A percentile compares a stretch with the other conserved stretches of the same genome.
Conservation (phyloP, 352 stramenopile genomes). For the Chrysophaeum taylorii region DNA sequence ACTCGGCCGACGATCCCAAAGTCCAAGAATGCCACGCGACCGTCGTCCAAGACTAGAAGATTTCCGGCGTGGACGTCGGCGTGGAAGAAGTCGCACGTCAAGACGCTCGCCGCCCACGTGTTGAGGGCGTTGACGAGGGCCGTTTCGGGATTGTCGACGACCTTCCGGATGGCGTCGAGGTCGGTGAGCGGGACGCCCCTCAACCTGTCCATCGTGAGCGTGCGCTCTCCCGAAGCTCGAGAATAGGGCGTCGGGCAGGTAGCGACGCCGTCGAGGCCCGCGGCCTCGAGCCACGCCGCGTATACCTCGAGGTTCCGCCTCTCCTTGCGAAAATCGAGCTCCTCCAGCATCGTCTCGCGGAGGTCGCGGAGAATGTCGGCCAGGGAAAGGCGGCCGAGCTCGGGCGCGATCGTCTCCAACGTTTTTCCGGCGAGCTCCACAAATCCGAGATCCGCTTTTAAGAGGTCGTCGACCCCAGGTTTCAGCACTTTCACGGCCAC, state of each 20-base stretch:
- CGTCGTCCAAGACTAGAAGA: constrained; percentile 29
- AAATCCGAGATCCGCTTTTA: constrained; percentile 37
- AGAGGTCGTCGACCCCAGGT: constrained; percentile 33
- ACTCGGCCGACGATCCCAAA: constrained; percentile 40
- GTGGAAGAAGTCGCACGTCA: constrained; percentile 35
- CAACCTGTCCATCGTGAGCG: constrained; percentile 24
- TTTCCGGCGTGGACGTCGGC: constrained; percentile 29
- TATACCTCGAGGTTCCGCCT: constrained; percentile 32
- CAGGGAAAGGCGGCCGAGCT: not conserved
- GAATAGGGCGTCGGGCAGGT: constrained; percentile 20
- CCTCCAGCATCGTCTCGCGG: constrained; percentile 33
- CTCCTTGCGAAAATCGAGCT: constrained; percentile 38
- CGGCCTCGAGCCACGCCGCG: constrained; percentile 23
- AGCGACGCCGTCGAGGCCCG: constrained; percentile 20
- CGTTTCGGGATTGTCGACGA: constrained; percentile 29
- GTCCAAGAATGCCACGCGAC: constrained; percentile 39
- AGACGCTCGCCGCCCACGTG: constrained; percentile 36
- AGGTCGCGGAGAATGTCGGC: not conserved
- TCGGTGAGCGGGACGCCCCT: constrained; percentile 16
- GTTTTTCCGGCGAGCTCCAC: constrained; percentile 15
- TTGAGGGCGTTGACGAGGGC: constrained; percentile 36
- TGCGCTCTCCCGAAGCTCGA: not conserved
- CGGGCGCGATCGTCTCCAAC: not conserved
- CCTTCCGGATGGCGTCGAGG: constrained; percentile 30
- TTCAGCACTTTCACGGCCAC: constrained; percentile 40